Percentiles rank a stretch among this genome's conserved stretches.
Conservation (phyloP, 202 grass and related monocot genomes). For the Bolboschoenoplectus hybrid region DNA sequence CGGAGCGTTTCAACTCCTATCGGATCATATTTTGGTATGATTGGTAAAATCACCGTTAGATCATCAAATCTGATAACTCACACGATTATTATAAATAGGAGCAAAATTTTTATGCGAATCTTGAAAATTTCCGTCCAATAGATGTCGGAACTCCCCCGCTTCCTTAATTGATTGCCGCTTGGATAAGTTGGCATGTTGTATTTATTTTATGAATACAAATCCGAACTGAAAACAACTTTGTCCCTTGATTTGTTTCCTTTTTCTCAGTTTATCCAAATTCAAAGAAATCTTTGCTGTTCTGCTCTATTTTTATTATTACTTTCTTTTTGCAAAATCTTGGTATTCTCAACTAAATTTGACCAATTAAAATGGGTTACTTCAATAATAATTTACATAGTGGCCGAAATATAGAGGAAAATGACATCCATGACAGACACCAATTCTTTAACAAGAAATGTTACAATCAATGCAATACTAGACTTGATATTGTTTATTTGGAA, state of each 20-base stretch:
- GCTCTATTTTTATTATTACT: not conserved
- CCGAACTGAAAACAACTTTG: not conserved
- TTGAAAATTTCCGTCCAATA: too few relatives aligned
- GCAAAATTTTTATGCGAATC: too few relatives aligned
- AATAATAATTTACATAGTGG: not conserved
- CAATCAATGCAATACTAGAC: not conserved
- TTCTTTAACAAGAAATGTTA: not conserved
- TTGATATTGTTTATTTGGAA: not conserved
- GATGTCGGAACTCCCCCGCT: not conserved
- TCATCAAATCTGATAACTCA: too few relatives aligned
- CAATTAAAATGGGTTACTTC: not conserved
- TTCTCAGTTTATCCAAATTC: not conserved
- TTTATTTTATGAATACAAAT: not conserved
- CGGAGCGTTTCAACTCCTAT: too few relatives aligned
- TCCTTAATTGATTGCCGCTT: not conserved
- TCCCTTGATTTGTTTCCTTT: not conserved
- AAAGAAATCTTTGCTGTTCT: not conserved
- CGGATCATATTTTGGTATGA: too few relatives aligned
- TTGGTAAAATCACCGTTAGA: too few relatives aligned
- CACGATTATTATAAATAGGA: too few relatives aligned
- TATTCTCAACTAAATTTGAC: not conserved
- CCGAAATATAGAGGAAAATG: not conserved
- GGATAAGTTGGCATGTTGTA: not conserved
- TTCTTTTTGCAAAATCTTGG: not conserved
- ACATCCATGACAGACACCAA: not conserved